Evolutionary conservation across 2,329 filamentous ascomycete genomes (phyloP), one percentile per base, ranked within the genome.

Genomic region (Grosmannia huntii): DNA sequence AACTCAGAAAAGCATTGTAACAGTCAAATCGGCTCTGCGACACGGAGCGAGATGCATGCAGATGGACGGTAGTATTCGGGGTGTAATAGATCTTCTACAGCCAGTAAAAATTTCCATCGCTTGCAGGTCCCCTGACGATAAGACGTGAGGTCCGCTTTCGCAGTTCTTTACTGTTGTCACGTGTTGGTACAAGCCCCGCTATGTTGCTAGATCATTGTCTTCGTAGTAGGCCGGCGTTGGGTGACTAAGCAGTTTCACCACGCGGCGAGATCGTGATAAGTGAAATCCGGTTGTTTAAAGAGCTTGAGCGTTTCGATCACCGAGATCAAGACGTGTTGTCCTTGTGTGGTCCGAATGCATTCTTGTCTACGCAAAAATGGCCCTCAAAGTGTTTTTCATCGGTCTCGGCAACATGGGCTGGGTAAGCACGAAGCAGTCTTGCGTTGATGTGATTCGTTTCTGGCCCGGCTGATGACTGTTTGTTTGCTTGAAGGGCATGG

Each of bases 391-490:
- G 56, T 78, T 89, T 65, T 78, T 89, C 65, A 83, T 95, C 57
- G 90, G 90, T 59, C 79, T 95, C 55, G 90, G 90, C 56, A 95
- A 95, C 70, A 95, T 95, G 83, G 90, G 89, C 64, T 80, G 85
- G 67, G 87, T 87, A 74, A n/a, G n/a, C n/a, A n/a, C n/a, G n/a
- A n/a, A n/a, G n/a, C n/a, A n/a, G n/a, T n/a, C n/a, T n/a, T n/a
- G n/a, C n/a, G n/a, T n/a, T n/a, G n/a, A n/a, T n/a, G n/a, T n/a
- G n/a, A n/a, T n/a, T n/a, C n/a, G n/a, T n/a, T n/a, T n/a, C n/a
- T n/a, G n/a, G n/a, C n/a, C n/a, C n/a, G n/a, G n/a, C n/a, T n/a
- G n/a, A n/a, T n/a, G n/a, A n/a, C n/a, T n/a, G n/a, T n/a, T n/a
- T n/a, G n/a, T n/a, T n/a, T n/a, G n/a, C n/a, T n/a, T n/a, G n/a